These are phyloP conservation scores for Phytophthora sp. DNA, from an alignment of 352 stramenopile species.

Conservation along the genomic window DNA sequence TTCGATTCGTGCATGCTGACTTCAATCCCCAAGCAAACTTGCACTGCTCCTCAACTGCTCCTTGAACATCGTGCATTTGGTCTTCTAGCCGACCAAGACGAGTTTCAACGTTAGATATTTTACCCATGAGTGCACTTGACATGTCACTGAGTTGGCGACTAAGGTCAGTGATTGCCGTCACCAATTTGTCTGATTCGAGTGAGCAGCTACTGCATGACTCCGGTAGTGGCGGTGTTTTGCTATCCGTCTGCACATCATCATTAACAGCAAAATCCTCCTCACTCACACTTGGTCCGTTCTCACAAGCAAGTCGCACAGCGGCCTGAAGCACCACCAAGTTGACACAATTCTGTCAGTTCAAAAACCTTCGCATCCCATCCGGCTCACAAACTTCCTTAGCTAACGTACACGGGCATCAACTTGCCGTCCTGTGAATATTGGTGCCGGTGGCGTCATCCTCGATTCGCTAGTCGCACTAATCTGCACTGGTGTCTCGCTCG, in stretches of 20 bases:
- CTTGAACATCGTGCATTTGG: constrained; percentile 35
- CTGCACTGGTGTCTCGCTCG: constrained; percentile 12
- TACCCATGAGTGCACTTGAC: constrained; percentile 39
- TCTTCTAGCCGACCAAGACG: constrained; percentile 41
- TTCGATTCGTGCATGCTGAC: constrained; percentile 1
- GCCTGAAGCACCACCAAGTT: constrained; percentile 6
- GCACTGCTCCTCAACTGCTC: constrained; percentile 23
- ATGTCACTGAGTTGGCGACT: constrained; percentile 42
- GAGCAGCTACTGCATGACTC: constrained; percentile 12
- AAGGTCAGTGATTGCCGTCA: constrained; percentile 27
- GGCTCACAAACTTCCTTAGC: not conserved
- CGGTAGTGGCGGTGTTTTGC: not conserved
- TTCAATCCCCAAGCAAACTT: constrained; percentile 2
- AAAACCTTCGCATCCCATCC: too few species aligned
- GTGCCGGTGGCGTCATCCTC: not conserved
- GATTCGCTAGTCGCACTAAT: not conserved
- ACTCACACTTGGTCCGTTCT: not conserved
- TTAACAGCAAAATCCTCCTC: not conserved
- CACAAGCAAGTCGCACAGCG: constrained; percentile 2
- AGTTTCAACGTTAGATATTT: constrained; percentile 47
- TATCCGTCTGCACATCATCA: constrained; percentile 10
- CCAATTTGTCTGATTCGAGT: constrained; percentile 12
- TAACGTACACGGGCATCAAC: constrained; percentile 1
- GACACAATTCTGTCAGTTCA: not conserved
- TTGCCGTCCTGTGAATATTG: not conserved